Evolutionary conservation across 768 basidiomycete species (phyloP), one percentile per base, ranked within the genome.

Genomic region (Exsudoporus frostii): DNA sequence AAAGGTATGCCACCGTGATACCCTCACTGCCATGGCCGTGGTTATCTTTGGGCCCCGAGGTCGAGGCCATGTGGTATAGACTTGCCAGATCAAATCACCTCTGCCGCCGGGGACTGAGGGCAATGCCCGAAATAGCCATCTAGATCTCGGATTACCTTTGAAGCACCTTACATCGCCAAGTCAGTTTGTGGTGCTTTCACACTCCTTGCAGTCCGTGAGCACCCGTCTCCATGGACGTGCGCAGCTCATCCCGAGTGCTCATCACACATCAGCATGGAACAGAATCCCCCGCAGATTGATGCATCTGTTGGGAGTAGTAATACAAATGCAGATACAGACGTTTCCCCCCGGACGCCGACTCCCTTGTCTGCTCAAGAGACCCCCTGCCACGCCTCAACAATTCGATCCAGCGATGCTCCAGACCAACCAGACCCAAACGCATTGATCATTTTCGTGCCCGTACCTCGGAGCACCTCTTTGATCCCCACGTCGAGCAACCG

Each of bases 391-490:
- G 76, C 74, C 5, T 73, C 73, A 29, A 88, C 73, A 27, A 90
- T 74, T 52, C 88, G 85, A 59, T 87, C 81, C 53, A 91, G 63
- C 5, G 83, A 85, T 48, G 79, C 74, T 14, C 82, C 77, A n/a
- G 82, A 80, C 89, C 89, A 91, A 8, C 86, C 88, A 0, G 83
- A 79, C 4, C 84, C 87, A 24, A 87, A 67, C 11, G 80, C 76
- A 6, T 84, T 83, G 20, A 82, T 83, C 79, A 90, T 80, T 63
- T 90, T 93, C 0, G 83, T 82, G 2, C 95, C 95, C 0, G 94
- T 89, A 0, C 84, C 82, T 63, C 92, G 88, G 55, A 97, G 65
- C 9, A 97, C 92, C 64, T 95, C 89, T 60, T 83, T 86, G 56
- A 98, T 92, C 0, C 85, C 87, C 19, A 65, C 66, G 33, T 79